Conservation (phyloP, 1,139 yeast species). For the Meyerozyma athensensis region DNA sequence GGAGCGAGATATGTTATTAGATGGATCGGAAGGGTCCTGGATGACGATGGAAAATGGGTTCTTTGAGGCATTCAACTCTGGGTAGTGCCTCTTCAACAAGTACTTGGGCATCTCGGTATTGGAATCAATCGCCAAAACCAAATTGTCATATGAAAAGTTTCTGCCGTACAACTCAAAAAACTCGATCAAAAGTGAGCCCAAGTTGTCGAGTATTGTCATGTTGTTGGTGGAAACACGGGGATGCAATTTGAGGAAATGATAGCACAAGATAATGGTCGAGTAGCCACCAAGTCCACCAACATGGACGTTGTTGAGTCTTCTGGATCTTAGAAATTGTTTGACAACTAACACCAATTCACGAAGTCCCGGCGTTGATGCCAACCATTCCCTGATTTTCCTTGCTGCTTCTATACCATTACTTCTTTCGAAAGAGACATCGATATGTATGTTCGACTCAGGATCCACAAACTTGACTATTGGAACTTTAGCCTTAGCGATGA, state of each 20-base stretch:
- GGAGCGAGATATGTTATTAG: conserved; percentile 82
- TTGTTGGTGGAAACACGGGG: conserved; percentile 69
- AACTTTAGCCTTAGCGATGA: conserved; percentile 87
- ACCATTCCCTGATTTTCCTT: conserved; percentile 71
- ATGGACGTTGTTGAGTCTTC: conserved; percentile 86
- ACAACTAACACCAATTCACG: conserved; percentile 80
- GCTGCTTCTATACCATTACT: conserved; percentile 87
- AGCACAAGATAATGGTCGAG: conserved; percentile 82
- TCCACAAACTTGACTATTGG: conserved; percentile 95
- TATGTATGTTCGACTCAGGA: conserved; percentile 62
- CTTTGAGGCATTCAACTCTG: conserved; percentile 49
- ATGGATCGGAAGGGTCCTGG: conserved; percentile 83
- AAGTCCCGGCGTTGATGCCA: conserved; percentile 68
- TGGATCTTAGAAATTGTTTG: conserved; percentile 78
- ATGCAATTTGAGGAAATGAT: conserved; percentile 75
- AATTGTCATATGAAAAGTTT: conserved; percentile 80
- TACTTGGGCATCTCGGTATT: conserved; percentile 49
- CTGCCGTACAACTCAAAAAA: conserved; percentile 95
- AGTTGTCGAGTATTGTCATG: conserved; percentile 65
- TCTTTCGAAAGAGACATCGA: conserved; percentile 90
- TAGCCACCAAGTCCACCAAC: conserved; percentile 97
- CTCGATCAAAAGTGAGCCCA: conserved; percentile 86
- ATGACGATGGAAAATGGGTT: conserved; percentile 68
- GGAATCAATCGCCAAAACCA: conserved; percentile 58
- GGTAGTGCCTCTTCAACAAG: conserved; percentile 51